Evolutionary conservation across 805 yeast species (phyloP).

Genomic region (Kazachstania africana): DNA sequence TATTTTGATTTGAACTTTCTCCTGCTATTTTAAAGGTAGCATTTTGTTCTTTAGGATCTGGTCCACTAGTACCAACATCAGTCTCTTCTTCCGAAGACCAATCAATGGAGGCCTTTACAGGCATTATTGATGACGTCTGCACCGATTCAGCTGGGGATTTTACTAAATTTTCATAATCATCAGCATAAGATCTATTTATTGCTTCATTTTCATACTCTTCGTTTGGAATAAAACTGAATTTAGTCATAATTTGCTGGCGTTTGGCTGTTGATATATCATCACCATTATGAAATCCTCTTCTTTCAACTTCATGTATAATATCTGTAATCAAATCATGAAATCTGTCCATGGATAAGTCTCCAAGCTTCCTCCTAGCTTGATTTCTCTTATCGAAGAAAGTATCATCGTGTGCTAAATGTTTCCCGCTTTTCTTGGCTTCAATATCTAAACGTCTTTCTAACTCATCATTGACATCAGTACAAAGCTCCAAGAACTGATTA

Average conservation of each 20-base stretch:
- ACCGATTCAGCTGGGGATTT: neutral
- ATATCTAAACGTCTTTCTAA: conserved; percentile 56
- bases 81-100: conserved; percentile 80
- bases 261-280: no score
- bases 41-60: conserved; percentile 2
- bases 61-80: no score
- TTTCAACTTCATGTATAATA: conserved; percentile 72
- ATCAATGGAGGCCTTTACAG: conserved; percentile 70
- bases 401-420: conserved; percentile 52
- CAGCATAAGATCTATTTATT: neutral
- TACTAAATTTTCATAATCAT: neutral
- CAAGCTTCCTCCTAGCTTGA: conserved; percentile 84
- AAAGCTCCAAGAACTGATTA: conserved; percentile 76
- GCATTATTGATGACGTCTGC: conserved; percentile 34
- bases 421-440: conserved; percentile 7
- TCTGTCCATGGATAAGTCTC: conserved; percentile 66
- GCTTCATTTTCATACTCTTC: neutral
- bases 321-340: conserved; percentile 86
- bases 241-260: no score
- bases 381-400: conserved; percentile 52
- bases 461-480: conserved; percentile 93
- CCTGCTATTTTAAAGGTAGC: no score
- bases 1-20: neutral
- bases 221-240: no score
- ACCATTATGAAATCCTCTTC: conserved; percentile 38